phyloP scores from a whole-genome alignment of 768 basidiomycete genomes.

The Strobilomyces confusus region DNA sequence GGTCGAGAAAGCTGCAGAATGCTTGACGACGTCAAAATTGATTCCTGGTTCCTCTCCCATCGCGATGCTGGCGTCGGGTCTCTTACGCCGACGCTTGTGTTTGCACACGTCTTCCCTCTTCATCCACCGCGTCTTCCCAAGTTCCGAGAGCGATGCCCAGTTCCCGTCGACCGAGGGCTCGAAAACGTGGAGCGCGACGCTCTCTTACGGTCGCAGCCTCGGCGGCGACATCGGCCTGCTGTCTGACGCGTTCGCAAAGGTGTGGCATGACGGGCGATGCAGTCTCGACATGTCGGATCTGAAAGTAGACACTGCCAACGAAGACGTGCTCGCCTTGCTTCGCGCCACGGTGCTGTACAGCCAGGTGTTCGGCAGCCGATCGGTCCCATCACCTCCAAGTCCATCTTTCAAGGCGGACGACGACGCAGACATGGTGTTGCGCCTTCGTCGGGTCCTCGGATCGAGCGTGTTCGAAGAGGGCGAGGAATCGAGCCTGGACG shows the following conservation, averaged over 20 bases:
- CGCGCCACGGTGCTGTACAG: constrained; percentile 59
- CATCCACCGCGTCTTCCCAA: constrained; percentile 38
- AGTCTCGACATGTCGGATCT: constrained; percentile 29
- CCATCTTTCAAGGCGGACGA: constrained; percentile 33
- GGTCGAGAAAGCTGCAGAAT: constrained; percentile 50
- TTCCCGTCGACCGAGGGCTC: constrained; percentile 21
- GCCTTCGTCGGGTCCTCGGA: constrained; percentile 55
- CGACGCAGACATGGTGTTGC: constrained; percentile 36
- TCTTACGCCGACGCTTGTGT: constrained; percentile 51
- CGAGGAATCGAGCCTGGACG: constrained; percentile 12
- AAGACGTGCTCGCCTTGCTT: constrained; percentile 51
- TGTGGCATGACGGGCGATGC: constrained; percentile 43
- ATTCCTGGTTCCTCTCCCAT: constrained; percentile 35
- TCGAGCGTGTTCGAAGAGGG: constrained; percentile 42
- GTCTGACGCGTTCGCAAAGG: constrained; percentile 52
- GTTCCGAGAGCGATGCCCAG: constrained; percentile 11
- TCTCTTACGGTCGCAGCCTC: constrained; percentile 59
- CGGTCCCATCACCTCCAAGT: constrained; percentile 55
- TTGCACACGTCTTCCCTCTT: constrained; percentile 54
- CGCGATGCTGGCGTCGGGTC: constrained; percentile 44
- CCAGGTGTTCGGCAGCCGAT: constrained; percentile 47
- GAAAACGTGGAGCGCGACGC: constrained; percentile 43
- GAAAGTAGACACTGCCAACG: constrained; percentile 32
- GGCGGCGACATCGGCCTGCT: constrained; percentile 56
- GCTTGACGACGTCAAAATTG: constrained; percentile 26